Conservation (phyloP, 2,329 filamentous ascomycete genomes). For the Neofusicoccum cordaticola region DNA sequence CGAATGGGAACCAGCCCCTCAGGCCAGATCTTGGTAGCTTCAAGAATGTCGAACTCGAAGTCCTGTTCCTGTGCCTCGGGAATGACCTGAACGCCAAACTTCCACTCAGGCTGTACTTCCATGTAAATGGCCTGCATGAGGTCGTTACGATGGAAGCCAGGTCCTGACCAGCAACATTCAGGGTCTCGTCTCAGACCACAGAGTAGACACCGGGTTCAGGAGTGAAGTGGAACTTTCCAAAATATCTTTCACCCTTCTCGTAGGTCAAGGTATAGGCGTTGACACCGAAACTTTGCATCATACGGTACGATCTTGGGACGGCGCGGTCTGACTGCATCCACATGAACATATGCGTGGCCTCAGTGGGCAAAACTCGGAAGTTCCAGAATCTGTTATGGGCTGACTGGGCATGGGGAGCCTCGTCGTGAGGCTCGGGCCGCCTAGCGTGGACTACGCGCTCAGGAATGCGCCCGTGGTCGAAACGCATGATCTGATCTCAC, state of each 20-base stretch:
- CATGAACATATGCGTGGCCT: conserved; percentile 76
- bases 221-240: conserved; percentile 77
- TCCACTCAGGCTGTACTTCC: conserved; percentile 72
- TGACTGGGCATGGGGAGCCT: conserved; percentile 67
- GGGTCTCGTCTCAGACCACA: conserved; percentile 74
- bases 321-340: conserved; percentile 74
- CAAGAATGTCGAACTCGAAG: conserved; percentile 82
- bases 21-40: conserved; percentile 83
- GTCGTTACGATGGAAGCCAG: conserved; percentile 79
- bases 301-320: conserved; percentile 72
- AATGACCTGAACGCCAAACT: conserved; percentile 77
- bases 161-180: conserved; percentile 65
- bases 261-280: conserved; percentile 74
- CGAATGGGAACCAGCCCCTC: conserved; percentile 72
- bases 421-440: conserved; percentile 69
- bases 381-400: conserved; percentile 79
- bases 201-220: conserved; percentile 74
- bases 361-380: conserved; percentile 64
- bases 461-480: conserved; percentile 72
- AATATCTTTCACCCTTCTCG: conserved; percentile 64
- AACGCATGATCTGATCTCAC: conserved; percentile 62
- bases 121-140: conserved; percentile 70
- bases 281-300: conserved; percentile 86
- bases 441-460: conserved; percentile 64
- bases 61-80: conserved; percentile 69